Percentiles rank a stretch among this genome's conserved stretches.
phyloP scores from a whole-genome alignment of 2,329 filamentous ascomycete genomes.

The Colletotrichum simmondsii region DNA sequence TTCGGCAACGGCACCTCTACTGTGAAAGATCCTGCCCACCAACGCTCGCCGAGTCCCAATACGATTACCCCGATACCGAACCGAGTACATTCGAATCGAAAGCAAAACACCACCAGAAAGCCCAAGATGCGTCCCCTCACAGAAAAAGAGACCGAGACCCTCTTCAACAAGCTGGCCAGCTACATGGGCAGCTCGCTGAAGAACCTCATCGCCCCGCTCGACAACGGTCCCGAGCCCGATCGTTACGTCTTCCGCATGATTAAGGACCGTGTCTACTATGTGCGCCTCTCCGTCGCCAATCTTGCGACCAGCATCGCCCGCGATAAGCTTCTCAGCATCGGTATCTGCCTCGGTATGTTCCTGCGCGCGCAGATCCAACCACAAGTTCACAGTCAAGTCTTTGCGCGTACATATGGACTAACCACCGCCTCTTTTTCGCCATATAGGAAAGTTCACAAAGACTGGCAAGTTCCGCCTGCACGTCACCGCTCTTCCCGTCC shows the following conservation, averaged over 20 bases:
- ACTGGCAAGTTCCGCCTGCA: constrained; percentile 95
- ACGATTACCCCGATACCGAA: not conserved
- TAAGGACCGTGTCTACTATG: constrained; percentile 85
- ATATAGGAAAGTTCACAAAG: constrained; percentile 90
- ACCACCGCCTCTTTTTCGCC: not conserved
- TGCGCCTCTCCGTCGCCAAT: constrained; percentile 89
- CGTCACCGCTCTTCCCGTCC: constrained; percentile 87
- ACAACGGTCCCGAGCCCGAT: constrained; percentile 75
- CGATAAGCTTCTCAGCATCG: constrained; percentile 85
- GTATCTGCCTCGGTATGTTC: constrained; percentile 77
- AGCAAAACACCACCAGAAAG: not conserved
- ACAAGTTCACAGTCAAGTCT: not conserved
- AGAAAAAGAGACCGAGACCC: constrained; percentile 80
- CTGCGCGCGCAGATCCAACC: not conserved
- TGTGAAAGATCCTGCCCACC: not conserved
- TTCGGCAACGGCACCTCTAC: not conserved
- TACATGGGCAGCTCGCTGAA: constrained; percentile 91
- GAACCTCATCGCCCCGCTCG: constrained; percentile 81
- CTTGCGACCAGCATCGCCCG: constrained; percentile 87
- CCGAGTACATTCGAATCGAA: not conserved
- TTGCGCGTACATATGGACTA: not conserved
- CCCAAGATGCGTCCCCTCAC: constrained; percentile 82
- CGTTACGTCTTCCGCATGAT: constrained; percentile 84
- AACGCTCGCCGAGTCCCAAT: not conserved
- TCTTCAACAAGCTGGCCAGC: constrained; percentile 93